phyloP scores from a whole-genome alignment of 2,329 filamentous ascomycete genomes.

The Calonectria pauciramosa region DNA sequence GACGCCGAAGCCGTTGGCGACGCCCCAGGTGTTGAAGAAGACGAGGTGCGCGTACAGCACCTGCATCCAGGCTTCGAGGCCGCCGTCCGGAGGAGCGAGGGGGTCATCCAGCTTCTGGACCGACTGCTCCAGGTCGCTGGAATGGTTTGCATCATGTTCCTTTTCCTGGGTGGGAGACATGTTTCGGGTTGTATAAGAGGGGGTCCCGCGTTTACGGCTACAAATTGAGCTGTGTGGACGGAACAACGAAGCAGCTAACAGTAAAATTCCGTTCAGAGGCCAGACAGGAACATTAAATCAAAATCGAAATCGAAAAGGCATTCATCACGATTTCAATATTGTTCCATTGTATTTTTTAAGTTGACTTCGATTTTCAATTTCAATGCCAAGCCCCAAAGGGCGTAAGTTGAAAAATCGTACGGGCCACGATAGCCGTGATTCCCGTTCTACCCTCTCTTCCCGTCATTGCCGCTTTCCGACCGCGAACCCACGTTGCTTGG shows the following conservation, averaged over 20 bases:
- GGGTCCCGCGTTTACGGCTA: background rate
- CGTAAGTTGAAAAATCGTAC: background rate
- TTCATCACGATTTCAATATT: background rate
- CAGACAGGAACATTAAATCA: background rate
- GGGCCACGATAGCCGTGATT: conserved; percentile 25
- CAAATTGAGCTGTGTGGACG: background rate
- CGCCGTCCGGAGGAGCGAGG: conserved; percentile 33
- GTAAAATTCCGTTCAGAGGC: background rate
- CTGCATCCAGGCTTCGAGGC: conserved; percentile 48
- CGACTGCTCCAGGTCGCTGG: conserved; percentile 27
- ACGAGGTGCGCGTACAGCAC: conserved; percentile 53
- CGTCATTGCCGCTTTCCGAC: conserved; percentile 9
- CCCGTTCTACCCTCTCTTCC: conserved; percentile 34
- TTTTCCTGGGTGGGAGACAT: conserved; percentile 16
- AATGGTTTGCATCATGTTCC: conserved; percentile 7
- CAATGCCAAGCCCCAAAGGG: background rate
- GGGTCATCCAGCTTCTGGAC: background rate
- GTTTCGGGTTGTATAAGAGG: background rate
- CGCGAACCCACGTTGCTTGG: background rate
- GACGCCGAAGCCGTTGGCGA: conserved; percentile 60
- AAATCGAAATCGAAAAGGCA: background rate
- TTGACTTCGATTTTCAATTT: background rate
- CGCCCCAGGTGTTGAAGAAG: conserved; percentile 62
- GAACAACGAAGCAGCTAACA: background rate
- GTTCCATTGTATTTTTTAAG: background rate